These are phyloP conservation scores for Colletotrichum theobromicola DNA, from an alignment of 2,329 filamentous ascomycete genomes.

Conservation along the genomic window DNA sequence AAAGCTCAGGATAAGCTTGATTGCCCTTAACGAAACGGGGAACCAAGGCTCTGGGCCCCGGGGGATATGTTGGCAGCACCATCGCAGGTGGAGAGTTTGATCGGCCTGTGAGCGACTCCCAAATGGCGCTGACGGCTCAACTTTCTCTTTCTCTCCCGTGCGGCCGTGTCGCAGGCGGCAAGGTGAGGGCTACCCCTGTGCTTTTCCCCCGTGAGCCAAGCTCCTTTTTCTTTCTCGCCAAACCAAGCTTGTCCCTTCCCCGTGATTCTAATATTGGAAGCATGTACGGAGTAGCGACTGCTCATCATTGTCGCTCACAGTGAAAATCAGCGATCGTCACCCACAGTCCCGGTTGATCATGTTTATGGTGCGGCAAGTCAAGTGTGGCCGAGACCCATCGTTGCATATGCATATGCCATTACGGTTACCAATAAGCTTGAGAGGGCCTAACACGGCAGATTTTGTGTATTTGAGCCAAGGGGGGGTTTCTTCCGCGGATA, in stretches of 20 bases:
- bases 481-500: neutral
- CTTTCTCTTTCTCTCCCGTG: neutral
- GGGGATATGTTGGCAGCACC: neutral
- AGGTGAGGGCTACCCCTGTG: neutral
- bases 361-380: neutral
- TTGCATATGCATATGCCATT: neutral
- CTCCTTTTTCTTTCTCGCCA: neutral
- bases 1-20: conserved; percentile 5
- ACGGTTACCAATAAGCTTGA: neutral
- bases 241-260: neutral
- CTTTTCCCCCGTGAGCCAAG: neutral
- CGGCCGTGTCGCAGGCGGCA: neutral
- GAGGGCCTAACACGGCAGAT: neutral
- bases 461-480: neutral
- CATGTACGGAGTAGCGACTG: neutral
- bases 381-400: neutral
- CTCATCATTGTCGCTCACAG: neutral
- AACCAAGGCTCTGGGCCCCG: neutral
- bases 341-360: neutral
- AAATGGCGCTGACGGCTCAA: neutral
- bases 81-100: neutral
- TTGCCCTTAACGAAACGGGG: neutral
- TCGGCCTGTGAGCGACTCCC: neutral
- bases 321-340: neutral
- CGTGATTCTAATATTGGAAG: conserved; percentile 1